Evolutionary conservation across 306 rosid species (phyloP).

Genomic region (Mimosa bimucronata): DNA sequence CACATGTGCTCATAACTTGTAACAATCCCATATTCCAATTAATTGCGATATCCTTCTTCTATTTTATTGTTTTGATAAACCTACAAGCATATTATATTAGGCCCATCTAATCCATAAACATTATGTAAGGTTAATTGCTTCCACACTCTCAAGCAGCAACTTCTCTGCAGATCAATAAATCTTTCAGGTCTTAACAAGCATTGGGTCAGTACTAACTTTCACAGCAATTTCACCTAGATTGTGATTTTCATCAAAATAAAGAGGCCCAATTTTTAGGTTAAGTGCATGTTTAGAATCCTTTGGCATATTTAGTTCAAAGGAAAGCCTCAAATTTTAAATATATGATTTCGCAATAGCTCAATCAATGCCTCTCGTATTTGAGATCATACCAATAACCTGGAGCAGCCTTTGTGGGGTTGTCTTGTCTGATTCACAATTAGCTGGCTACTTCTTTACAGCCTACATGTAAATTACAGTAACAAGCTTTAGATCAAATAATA

Average conservation of each 20-base stretch:
- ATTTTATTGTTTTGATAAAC: conserved; percentile 6
- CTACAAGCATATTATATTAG: neutral
- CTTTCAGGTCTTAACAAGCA: neutral
- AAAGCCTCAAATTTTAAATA: neutral
- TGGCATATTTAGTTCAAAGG: neutral
- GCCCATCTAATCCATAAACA: conserved; percentile 2
- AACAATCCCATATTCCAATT: neutral
- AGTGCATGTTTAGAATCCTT: neutral
- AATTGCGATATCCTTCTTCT: conserved; percentile 33
- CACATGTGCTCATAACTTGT: too few species aligned
- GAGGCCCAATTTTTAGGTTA: neutral
- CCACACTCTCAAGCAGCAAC: neutral
- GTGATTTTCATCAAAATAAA: neutral
- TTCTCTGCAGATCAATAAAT: neutral
- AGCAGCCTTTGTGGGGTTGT: conserved; percentile 68
- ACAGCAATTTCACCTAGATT: neutral
- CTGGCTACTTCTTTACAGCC: conserved; percentile 71
- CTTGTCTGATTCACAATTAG: conserved; percentile 72
- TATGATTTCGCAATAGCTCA: neutral
- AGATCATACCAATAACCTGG: conserved; percentile 91
- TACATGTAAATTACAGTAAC: conserved; percentile 42
- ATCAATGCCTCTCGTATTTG: neutral
- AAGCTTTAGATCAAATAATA: conserved; percentile 35
- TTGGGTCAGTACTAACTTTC: neutral
- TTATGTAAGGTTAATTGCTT: neutral